Conservation (phyloP, 225 moss, liverwort and hornwort species). For the Rhytidiadelphus loreus region DNA sequence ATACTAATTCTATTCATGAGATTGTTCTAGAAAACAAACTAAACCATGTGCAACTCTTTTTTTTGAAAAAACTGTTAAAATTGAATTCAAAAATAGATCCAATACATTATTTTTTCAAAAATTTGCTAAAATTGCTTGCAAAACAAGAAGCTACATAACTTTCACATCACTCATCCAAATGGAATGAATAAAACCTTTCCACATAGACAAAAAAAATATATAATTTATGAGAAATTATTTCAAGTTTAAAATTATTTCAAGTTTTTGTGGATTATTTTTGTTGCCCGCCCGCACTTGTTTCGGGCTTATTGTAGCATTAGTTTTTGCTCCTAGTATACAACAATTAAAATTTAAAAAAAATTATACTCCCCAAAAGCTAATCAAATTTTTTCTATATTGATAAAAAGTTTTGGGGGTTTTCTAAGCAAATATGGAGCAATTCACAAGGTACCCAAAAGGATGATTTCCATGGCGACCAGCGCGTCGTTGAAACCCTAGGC, state of each 20-base stretch:
- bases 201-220: no score
- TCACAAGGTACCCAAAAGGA: neutral
- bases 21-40: neutral
- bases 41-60: neutral
- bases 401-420: neutral
- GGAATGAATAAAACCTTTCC: no score
- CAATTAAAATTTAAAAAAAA: no score
- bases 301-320: neutral
- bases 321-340: neutral
- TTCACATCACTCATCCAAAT: neutral
- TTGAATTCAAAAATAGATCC: fast-evolving
- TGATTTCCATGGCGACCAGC: neutral
- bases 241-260: no score
- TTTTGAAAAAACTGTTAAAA: neutral
- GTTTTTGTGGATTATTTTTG: neutral
- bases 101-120: neutral
- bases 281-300: neutral
- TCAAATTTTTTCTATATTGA: no score
- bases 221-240: no score
- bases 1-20: neutral
- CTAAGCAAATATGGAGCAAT: neutral
- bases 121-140: fast-evolving
- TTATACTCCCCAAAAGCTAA: no score
- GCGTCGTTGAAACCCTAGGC: neutral
- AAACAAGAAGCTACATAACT: neutral